Conservation (phyloP, 345 rosid species). For the Dipteronia sinensis region DNA sequence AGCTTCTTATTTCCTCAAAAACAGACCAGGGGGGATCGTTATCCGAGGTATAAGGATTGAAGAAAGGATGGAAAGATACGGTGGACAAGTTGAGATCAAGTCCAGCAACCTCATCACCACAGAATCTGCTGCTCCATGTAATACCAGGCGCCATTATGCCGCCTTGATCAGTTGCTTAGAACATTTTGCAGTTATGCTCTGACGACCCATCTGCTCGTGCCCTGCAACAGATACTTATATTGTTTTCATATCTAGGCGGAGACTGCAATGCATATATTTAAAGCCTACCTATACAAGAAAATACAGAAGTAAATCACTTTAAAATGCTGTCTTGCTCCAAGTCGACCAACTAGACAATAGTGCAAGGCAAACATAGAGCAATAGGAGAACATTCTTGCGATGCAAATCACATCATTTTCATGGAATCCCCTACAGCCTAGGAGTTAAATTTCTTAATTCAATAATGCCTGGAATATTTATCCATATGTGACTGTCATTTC, state of each 20-base stretch:
- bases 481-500: slow-evolving; percentile 10
- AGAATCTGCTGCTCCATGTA: slow-evolving; percentile 14
- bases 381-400: slow-evolving; percentile 16
- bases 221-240: slow-evolving; percentile 17
- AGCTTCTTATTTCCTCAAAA: slow-evolving; percentile 20
- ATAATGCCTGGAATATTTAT: slow-evolving; percentile 6
- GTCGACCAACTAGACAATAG: slow-evolving; percentile 25
- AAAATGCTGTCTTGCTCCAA: slow-evolving; percentile 20
- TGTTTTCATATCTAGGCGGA: slow-evolving; percentile 21
- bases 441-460: slow-evolving; percentile 15
- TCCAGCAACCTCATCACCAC: slow-evolving; percentile 5
- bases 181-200: neutral
- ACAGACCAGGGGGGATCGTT: neutral
- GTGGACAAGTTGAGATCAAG: slow-evolving; percentile 29
- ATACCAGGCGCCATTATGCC: slow-evolving; percentile 21
- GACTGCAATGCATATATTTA: slow-evolving; percentile 16
- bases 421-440: slow-evolving; percentile 22
- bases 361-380: slow-evolving; percentile 36
- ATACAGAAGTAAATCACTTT: slow-evolving; percentile 1
- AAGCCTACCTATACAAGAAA: neutral
- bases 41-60: neutral
- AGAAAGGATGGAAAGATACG: neutral
- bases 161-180: slow-evolving; percentile 12
- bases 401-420: neutral
- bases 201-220: slow-evolving; percentile 11